Evolutionary conservation across 306 rosid species (phyloP), one percentile per base, ranked within the genome.

Genomic region (Gastrolobium bilobum): DNA sequence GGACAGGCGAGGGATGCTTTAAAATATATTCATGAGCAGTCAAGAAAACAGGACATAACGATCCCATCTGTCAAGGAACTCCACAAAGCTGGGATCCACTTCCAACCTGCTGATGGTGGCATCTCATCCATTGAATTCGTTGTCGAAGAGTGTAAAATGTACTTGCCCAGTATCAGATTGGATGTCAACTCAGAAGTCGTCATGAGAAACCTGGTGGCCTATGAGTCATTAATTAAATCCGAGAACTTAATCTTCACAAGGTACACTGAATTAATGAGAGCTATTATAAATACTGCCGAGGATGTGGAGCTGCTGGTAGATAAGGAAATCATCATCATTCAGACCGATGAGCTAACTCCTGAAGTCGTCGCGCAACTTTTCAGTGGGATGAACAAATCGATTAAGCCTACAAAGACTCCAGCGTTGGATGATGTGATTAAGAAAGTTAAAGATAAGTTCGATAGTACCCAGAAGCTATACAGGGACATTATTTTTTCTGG

Each of bases 201-300:
- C 6, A 13, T 85, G 0, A 72, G 82, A 68, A 82, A 85, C 79
- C 46, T 85, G 0, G 50, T 77, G 62, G 85, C 77, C 1, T 77
- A 77, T 15, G 85, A 85, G 52, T 35, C 69, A 2, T 3, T 73
- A 42, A 68, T 20, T 6, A 78, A 54, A 26, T 4, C 84, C 1
- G 73, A 10, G 2, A 1, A 3, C 13, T 29, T 15, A 6, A 3
- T 46, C 31, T 52, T 82, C 33, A 48, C 66, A 2, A 59, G 47
- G 68, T 87, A 77, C 46, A 1, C 61, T 2, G 80, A 87, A 34
- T 4, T 81, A 8, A 87, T 81, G 90, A 52, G 59, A 30, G 82
- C 67, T 15, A 44, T 84, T 2, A 35, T 81, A 10, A 13, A 73
- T 37, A 69, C 73, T 7, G 20, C 13, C 0, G 44, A 59, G 3